Conservation (phyloP, 1,284 basidiomycete species). For the Papiliotrema flavescens region DNA sequence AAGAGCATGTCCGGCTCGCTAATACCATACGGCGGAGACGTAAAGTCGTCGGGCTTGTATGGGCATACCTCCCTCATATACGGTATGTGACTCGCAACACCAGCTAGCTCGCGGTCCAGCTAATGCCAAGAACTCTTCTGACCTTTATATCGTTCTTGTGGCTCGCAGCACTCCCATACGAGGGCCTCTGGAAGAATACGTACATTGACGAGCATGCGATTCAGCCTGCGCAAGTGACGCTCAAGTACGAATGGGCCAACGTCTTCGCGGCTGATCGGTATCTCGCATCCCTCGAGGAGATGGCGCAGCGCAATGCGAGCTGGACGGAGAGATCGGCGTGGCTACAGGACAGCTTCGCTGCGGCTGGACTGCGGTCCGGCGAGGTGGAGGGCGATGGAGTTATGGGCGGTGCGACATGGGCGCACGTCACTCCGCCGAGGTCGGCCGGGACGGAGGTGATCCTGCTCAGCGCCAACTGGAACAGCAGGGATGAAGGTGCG, state of each 20-base stretch:
- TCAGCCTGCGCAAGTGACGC: slow-evolving; percentile 81
- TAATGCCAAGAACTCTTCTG: no score
- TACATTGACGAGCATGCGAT: slow-evolving; percentile 93
- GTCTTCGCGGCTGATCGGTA: slow-evolving; percentile 78
- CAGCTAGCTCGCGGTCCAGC: background rate
- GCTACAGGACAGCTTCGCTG: slow-evolving; percentile 17
- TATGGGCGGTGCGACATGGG: slow-evolving; percentile 62
- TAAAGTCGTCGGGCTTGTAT: slow-evolving; percentile 11
- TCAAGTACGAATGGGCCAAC: slow-evolving; percentile 82
- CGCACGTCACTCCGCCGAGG: slow-evolving; percentile 74
- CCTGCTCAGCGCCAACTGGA: slow-evolving; percentile 83
- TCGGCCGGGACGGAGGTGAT: slow-evolving; percentile 87
- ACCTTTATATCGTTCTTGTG: no score
- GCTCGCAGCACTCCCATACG: slow-evolving; percentile 67
- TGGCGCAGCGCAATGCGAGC: slow-evolving; percentile 64
- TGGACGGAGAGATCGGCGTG: slow-evolving; percentile 59
- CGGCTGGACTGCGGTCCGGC: slow-evolving; percentile 20
- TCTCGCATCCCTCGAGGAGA: slow-evolving; percentile 62
- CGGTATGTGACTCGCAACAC: slow-evolving; percentile 6
- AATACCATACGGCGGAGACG: slow-evolving; percentile 22
- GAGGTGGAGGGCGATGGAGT: no score
- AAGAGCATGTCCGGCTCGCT: slow-evolving; percentile 25
- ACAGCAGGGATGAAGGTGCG: slow-evolving; percentile 54
- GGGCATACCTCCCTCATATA: slow-evolving; percentile 13
- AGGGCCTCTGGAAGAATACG: slow-evolving; percentile 61